Evolutionary conservation across 805 yeast genomes (phyloP).

Genomic region (Dipodascopsis tothii): DNA sequence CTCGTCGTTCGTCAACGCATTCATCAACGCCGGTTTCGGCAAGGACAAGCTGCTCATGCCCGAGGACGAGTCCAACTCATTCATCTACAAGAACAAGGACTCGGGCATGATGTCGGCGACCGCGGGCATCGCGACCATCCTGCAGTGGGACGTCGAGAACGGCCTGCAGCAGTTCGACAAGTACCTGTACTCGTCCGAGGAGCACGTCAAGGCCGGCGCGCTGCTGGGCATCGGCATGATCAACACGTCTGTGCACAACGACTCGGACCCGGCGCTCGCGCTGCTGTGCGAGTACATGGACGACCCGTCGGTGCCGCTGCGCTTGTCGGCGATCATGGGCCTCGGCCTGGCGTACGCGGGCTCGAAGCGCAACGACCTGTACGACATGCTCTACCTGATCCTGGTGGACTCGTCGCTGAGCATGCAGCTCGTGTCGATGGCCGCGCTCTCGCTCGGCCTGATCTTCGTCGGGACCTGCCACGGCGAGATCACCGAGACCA

Average conservation of each 20-base stretch:
- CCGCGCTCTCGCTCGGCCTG: constrained; percentile 89
- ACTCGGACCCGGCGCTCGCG: constrained; percentile 84
- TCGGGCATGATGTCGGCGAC: constrained; percentile 87
- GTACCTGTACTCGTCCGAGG: constrained; percentile 76
- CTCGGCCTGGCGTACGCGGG: constrained; percentile 94
- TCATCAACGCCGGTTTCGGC: constrained; percentile 85
- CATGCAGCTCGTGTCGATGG: constrained; percentile 72
- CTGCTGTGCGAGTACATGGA: constrained; percentile 71
- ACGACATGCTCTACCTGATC: constrained; percentile 69
- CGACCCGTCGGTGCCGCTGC: constrained; percentile 54
- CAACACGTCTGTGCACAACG: constrained; percentile 90
- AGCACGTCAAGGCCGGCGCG: constrained; percentile 92
- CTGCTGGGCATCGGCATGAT: constrained; percentile 89
- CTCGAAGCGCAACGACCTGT: constrained; percentile 75
- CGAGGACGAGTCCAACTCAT: constrained; percentile 63
- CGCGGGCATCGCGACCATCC: constrained; percentile 82
- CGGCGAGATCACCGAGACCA: constrained; percentile 89
- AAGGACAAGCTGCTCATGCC: constrained; percentile 65
- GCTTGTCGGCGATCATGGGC: constrained; percentile 80
- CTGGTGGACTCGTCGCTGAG: constrained; percentile 69
- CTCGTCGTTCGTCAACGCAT: constrained; percentile 86
- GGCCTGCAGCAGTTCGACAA: constrained; percentile 87
- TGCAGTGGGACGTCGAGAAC: constrained; percentile 83
- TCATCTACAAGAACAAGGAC: constrained; percentile 90
- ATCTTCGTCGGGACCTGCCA: constrained; percentile 92